Evolutionary conservation across 306 rosid species (phyloP).

Genomic region (Rubus idaeus): DNA sequence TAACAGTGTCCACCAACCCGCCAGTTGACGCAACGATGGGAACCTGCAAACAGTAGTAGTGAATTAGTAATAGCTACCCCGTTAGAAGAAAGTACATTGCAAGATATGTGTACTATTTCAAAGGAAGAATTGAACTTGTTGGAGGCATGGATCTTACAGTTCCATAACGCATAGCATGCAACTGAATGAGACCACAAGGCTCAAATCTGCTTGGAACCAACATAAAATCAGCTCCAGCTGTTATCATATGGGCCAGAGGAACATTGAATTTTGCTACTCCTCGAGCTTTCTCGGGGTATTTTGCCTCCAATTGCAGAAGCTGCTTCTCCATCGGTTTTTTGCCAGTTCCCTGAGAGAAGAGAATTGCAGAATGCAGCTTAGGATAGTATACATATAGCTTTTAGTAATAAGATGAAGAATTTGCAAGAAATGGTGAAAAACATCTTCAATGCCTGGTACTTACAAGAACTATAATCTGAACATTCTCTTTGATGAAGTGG

Average conservation of each 20-base stretch:
- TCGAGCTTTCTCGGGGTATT: conserved; percentile 65
- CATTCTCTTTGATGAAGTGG: conserved; percentile 52
- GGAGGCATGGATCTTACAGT: conserved; percentile 37
- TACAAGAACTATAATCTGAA: conserved; percentile 78
- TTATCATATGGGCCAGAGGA: conserved; percentile 76
- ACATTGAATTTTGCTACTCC: conserved; percentile 80
- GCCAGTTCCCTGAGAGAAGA: conserved; percentile 67
- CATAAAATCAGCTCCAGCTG: conserved; percentile 74
- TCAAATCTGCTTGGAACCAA: conserved; percentile 79
- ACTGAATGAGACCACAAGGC: conserved; percentile 85
- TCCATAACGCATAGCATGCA: conserved; percentile 90
- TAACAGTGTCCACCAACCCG: conserved; percentile 80
- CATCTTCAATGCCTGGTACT: conserved; percentile 16
- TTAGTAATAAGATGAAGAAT: not conserved
- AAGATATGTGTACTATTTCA: not conserved
- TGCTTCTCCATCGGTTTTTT: conserved; percentile 78
- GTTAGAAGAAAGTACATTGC: not conserved
- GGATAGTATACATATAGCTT: conserved; percentile 14
- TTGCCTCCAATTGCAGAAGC: conserved; percentile 54
- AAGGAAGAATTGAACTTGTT: not conserved
- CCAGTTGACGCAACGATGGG: conserved; percentile 86
- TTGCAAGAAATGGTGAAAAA: not conserved
- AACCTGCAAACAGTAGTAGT: conserved; percentile 39
- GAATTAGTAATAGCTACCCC: not conserved
- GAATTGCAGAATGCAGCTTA: conserved; percentile 26